Base-by-base conservation (phyloP, 371 early-diverging fungal species). In the Mucor plumbeus region DNA sequence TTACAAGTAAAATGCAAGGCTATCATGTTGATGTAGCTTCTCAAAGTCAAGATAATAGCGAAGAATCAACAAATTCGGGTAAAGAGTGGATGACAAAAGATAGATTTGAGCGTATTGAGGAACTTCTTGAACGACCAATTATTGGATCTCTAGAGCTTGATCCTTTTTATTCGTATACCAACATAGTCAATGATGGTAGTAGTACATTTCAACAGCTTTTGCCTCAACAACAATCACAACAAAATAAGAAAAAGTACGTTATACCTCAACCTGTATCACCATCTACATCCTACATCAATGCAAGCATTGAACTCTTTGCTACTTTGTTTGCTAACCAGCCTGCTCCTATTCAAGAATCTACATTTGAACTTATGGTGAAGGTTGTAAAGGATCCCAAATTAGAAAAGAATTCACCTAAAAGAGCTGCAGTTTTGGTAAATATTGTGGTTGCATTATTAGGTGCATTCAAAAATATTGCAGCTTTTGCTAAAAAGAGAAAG, bases 361-460 rank as follows among this genome's bases (percentile, higher is more conserved):
- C 87, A 19, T 82, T 96, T 61, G 96, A 97, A 39, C 82, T 87
- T 5, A 81, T 96, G 61, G 82, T 89, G 0, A 89, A 87, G 61
- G 75, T 85, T 17, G 80, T 91, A 40, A 93, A 91, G 68, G 78
- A 77, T 61, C 73, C 84, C 7, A 78, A 86, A 39, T 58, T 86
- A 59, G 88, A 95, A 71, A 87, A 90, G 62, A 87, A 93, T 59
- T 87, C 94, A 3, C 91, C 90, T 7, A 82, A 93, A 48, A 87
- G 92, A 58, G 85, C 87, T 64, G 93, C 97, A 0, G 79, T 93
- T 17, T 87, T 92, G 58, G 84, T 92, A 19, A 97, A 97, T 73
- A 76, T 88, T n/a, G 77, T 95, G 0, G 80, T 88, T 0, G 90
- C 92, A 1, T 65, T 96, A 34, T 68, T 93, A 19, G 91, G 89